Evolutionary conservation across 2,329 filamentous ascomycete species (phyloP), one percentile per base, ranked within the genome.

Genomic region (Proliferodiscus dingleyae): DNA sequence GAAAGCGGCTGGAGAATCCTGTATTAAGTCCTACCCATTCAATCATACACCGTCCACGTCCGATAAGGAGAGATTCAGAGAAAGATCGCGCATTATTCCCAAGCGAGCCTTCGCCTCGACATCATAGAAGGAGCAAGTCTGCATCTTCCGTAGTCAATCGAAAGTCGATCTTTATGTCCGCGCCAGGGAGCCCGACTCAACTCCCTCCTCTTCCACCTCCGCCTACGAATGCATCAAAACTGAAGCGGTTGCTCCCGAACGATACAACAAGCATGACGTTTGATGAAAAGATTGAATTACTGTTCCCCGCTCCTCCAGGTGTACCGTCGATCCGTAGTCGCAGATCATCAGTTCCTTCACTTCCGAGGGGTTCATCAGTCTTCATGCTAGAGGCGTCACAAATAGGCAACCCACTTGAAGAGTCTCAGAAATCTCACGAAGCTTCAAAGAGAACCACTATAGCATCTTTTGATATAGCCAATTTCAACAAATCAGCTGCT

Each of bases 221-320:
- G 21, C 56, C 76, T 1, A 68, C 66, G 40, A 73, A 64, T 46
- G 66, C 68, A 15, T 64, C 65, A 19, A 56, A 63, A 13, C 54
- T 66, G 5, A 47, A 61, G 30, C 61, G 71, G 13, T 66, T 75
- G 15, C 65, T 69, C 5, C 71, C 74, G 2, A 78, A 77, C 47
- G 63, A 75, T 49, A 77, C 74, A 3, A 73, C 71, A 60, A 79
- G 74, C 57, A 80, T 79, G 76, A 77, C 74, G 0, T 71, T 77
- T 49, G 67, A 78, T 41, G 77, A 80, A 54, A 80, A 79, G 58
- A 75, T 80, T 64, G 64, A 68, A 2, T 59, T 77, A 4, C 61
- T 80, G 19, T 77, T 76, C 51, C 66, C 71, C 3, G 59, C 63
- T 6, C 69, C 40, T 49, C 64, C 38, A 62, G 62, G 43, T 52